Percentiles rank a stretch among this genome's conserved stretches.
phyloP scores from a whole-genome alignment of 1,139 yeast genomes.

The Saccharomyces hybrid region DNA sequence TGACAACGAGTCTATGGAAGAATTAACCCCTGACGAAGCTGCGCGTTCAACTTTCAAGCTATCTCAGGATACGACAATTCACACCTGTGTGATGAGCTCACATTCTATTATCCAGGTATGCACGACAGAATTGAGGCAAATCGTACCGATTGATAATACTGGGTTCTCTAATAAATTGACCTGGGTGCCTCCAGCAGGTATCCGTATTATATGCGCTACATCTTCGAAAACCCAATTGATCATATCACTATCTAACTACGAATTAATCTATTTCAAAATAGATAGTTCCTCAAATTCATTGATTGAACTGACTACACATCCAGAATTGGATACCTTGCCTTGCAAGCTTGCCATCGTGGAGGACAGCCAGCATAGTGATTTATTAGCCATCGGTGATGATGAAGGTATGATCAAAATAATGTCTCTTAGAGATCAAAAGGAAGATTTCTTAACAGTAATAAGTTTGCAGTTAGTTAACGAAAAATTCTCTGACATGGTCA shows the following conservation, averaged over 20 bases:
- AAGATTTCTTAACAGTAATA: conserved; percentile 29
- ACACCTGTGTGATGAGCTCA: conserved; percentile 62
- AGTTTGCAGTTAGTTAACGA: background rate
- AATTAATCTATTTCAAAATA: conserved; percentile 75
- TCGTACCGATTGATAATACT: conserved; percentile 34
- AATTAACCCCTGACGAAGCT: conserved; percentile 58
- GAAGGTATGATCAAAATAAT: conserved; percentile 67
- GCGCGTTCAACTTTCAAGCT: conserved; percentile 41
- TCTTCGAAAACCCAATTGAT: conserved; percentile 62
- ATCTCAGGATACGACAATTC: conserved; percentile 52
- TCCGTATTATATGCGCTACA: conserved; percentile 51
- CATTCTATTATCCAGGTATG: conserved; percentile 66
- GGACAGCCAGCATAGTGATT: conserved; percentile 34
- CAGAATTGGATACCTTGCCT: conserved; percentile 49
- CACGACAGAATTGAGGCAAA: conserved; percentile 62
- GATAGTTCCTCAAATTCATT: conserved; percentile 50
- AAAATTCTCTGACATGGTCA: background rate
- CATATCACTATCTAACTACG: conserved; percentile 63
- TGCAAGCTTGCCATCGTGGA: conserved; percentile 48
- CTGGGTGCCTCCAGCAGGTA: conserved; percentile 85
- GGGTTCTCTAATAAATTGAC: conserved; percentile 35
- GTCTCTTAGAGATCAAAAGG: conserved; percentile 43
- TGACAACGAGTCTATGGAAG: conserved; percentile 51
- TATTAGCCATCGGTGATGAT: conserved; percentile 61
- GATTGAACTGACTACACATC: conserved; percentile 59